phyloP scores from a whole-genome alignment of 2,329 filamentous ascomycete species.

The Alternaria arborescens region DNA sequence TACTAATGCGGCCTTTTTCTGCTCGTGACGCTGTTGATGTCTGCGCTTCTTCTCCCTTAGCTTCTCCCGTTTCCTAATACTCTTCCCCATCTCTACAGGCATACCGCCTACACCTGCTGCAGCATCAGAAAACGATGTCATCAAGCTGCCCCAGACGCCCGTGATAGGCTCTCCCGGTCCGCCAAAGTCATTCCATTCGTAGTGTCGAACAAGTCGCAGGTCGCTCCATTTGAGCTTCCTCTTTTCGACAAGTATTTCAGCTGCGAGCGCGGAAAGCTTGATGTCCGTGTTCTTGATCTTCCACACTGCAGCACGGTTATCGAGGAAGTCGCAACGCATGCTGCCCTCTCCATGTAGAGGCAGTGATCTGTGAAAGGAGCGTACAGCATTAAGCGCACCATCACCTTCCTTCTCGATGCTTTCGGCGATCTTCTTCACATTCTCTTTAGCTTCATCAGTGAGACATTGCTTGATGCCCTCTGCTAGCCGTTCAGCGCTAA shows the following conservation, averaged over 20 bases:
- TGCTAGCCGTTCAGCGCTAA: slow-evolving; percentile 70
- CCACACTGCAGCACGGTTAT: slow-evolving; percentile 72
- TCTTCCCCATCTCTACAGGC: slow-evolving; percentile 68
- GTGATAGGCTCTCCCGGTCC: slow-evolving; percentile 78
- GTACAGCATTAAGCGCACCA: slow-evolving; percentile 74
- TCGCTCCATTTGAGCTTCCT: slow-evolving; percentile 71
- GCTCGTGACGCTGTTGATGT: slow-evolving; percentile 40
- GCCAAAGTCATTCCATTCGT: slow-evolving; percentile 80
- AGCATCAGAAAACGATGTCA: slow-evolving; percentile 66
- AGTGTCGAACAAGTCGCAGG: slow-evolving; percentile 70
- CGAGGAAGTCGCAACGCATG: slow-evolving; percentile 72
- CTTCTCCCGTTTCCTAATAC: slow-evolving; percentile 63
- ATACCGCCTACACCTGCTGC: slow-evolving; percentile 71
- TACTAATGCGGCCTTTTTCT: slow-evolving; percentile 32
- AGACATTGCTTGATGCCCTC: slow-evolving; percentile 76
- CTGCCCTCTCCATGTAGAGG: slow-evolving; percentile 53
- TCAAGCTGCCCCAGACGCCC: slow-evolving; percentile 68
- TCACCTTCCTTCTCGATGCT: slow-evolving; percentile 70
- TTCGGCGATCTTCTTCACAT: slow-evolving; percentile 67
- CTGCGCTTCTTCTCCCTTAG: slow-evolving; percentile 59
- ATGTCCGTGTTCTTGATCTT: slow-evolving; percentile 68
- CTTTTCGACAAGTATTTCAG: slow-evolving; percentile 68
- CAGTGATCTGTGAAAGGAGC: slow-evolving; percentile 70
- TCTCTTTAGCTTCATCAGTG: slow-evolving; percentile 66
- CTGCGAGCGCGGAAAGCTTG: slow-evolving; percentile 69